phyloP scores from a whole-genome alignment of 306 rosid species.

The Abrus pulchellus region DNA sequence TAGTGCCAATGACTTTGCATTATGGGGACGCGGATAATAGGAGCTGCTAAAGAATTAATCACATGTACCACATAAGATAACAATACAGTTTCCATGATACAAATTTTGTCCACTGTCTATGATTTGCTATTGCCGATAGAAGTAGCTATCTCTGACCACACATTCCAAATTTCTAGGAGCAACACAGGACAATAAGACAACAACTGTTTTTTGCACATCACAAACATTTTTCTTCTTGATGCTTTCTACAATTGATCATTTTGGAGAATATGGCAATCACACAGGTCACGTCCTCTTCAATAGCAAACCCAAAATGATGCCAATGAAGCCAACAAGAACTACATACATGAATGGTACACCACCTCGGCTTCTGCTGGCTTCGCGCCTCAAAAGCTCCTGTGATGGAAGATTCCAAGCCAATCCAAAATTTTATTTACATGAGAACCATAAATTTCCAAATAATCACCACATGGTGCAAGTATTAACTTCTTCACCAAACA shows the following conservation, averaged over 20 bases:
- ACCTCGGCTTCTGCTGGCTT: slow-evolving; percentile 48
- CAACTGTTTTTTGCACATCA: slow-evolving; percentile 49
- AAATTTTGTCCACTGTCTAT: slow-evolving; percentile 44
- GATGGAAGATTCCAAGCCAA: slow-evolving; percentile 22
- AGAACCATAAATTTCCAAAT: background rate
- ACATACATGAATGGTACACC: slow-evolving; percentile 70
- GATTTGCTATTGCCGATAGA: slow-evolving; percentile 51
- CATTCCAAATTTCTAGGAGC: slow-evolving; percentile 47
- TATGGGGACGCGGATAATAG: background rate
- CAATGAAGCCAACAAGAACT: slow-evolving; percentile 70
- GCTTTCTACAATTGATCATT: slow-evolving; percentile 61
- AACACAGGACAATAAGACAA: slow-evolving; percentile 51
- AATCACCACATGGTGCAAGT: slow-evolving; percentile 5
- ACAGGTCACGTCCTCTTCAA: slow-evolving; percentile 74
- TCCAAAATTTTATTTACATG: background rate
- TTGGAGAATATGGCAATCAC: slow-evolving; percentile 7
- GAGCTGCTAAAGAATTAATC: slow-evolving; percentile 13
- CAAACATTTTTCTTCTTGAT: slow-evolving; percentile 49
- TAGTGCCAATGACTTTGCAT: background rate
- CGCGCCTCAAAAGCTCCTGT: slow-evolving; percentile 79
- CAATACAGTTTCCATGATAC: slow-evolving; percentile 43
- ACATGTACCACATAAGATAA: slow-evolving; percentile 40
- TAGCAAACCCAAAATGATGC: slow-evolving; percentile 81
- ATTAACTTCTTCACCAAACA: slow-evolving; percentile 2
- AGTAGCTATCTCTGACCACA: slow-evolving; percentile 48